These are phyloP conservation scores for Diaporthe sp. DNA, from an alignment of 2,329 filamentous ascomycete genomes.

Conservation along the genomic window DNA sequence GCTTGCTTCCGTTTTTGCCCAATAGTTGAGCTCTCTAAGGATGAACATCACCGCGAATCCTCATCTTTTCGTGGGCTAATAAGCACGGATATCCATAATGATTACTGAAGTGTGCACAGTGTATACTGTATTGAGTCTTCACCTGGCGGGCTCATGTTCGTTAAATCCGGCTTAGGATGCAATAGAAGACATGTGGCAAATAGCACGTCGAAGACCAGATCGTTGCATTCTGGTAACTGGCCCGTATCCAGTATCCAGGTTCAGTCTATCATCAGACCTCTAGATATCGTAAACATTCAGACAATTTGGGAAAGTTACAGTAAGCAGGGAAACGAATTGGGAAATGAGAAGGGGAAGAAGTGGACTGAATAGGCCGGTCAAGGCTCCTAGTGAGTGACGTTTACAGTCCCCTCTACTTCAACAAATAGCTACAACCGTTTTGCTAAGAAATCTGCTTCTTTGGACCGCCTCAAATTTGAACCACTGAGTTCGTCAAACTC, in stretches of 20 bases:
- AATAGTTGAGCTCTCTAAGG: neutral
- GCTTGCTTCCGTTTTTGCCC: neutral
- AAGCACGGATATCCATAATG: neutral
- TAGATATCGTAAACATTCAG: neutral
- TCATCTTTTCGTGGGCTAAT: neutral
- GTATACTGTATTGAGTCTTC: neutral
- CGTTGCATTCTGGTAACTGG: too few relatives aligned
- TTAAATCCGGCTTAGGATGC: neutral
- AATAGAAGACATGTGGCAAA: too few relatives aligned
- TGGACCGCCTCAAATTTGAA: neutral
- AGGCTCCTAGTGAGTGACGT: too few relatives aligned
- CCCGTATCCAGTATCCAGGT: too few relatives aligned
- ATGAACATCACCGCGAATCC: conserved; percentile 19
- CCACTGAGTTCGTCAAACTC: neutral
- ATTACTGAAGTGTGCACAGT: neutral
- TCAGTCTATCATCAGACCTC: neutral
- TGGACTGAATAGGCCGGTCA: neutral
- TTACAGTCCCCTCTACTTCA: neutral
- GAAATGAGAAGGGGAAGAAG: neutral
- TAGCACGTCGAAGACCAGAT: too few relatives aligned
- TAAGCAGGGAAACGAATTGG: neutral
- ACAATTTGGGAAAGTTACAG: neutral
- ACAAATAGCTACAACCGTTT: neutral
- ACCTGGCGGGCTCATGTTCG: neutral
- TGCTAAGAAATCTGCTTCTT: too few relatives aligned